Conservation (phyloP, 1,139 yeast genomes). For the Candida tetrigidarum region DNA sequence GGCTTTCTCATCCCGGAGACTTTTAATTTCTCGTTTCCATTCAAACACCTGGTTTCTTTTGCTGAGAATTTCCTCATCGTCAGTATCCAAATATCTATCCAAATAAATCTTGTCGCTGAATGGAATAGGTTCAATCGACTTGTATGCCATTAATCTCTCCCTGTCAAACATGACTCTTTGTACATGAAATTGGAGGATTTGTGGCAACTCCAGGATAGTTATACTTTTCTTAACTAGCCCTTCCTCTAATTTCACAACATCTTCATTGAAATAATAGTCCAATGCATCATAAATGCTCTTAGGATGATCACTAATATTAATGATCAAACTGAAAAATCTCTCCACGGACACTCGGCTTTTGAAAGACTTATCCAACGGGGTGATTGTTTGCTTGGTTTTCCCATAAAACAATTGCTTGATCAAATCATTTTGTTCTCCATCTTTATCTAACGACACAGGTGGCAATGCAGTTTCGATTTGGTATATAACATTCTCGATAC, state of each 20-base stretch:
- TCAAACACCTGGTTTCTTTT: constrained; percentile 62
- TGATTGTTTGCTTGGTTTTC: constrained; percentile 48
- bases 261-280: constrained; percentile 83
- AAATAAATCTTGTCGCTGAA: constrained; percentile 77
- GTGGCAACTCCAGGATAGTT: constrained; percentile 74
- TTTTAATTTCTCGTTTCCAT: constrained; percentile 63
- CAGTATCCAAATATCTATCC: constrained; percentile 85
- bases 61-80: constrained; percentile 54
- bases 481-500: constrained; percentile 92
- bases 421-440: constrained; percentile 82
- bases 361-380: constrained; percentile 29
- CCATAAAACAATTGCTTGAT: constrained; percentile 85
- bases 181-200: constrained; percentile 85
- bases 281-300: constrained; percentile 88
- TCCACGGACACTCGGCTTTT: constrained; percentile 70
- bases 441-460: constrained; percentile 66
- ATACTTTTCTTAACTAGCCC: constrained; percentile 77
- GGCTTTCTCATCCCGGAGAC: constrained; percentile 46
- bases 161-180: constrained; percentile 93
- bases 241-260: constrained; percentile 67
- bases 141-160: constrained; percentile 72
- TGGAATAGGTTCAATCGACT: constrained; percentile 80
- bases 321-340: constrained; percentile 77
- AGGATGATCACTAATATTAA: constrained; percentile 88
- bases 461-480: constrained; percentile 90